These are phyloP conservation scores for Trichoderma sp. DNA, from an alignment of 2,329 filamentous ascomycete genomes.

Conservation along the genomic window DNA sequence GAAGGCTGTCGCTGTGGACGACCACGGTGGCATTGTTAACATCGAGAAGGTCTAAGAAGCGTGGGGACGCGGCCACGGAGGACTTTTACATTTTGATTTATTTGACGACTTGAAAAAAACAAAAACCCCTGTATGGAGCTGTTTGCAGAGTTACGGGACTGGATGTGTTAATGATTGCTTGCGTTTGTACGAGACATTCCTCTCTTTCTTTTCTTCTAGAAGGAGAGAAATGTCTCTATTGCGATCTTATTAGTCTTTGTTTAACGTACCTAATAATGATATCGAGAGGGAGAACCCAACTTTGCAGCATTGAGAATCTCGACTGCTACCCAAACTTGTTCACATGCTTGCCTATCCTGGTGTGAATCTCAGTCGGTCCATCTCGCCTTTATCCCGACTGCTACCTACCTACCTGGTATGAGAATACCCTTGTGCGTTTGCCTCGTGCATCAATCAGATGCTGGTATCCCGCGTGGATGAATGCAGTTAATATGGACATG, in stretches of 20 bases:
- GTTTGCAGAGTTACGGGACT: neutral
- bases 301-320: constrained; percentile 6
- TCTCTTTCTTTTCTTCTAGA: neutral
- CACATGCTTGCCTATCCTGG: neutral
- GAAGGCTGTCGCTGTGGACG: constrained; percentile 46
- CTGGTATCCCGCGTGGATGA: neutral
- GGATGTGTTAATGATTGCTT: constrained; percentile 1
- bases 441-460: neutral
- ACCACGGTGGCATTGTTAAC: constrained; percentile 41
- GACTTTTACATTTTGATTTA: neutral
- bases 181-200: neutral
- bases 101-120: neutral
- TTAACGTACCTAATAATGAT: constrained; percentile 7
- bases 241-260: neutral
- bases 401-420: constrained; percentile 1
- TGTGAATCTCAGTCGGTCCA: neutral
- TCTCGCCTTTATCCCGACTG: neutral
- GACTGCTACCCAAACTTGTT: constrained; percentile 4
- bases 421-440: neutral
- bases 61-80: neutral
- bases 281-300: neutral
- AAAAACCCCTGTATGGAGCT: neutral
- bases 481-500: constrained; percentile 8
- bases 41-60: constrained; percentile 33
- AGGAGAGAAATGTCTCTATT: neutral